These are phyloP conservation scores for Panicum virgatum DNA, from an alignment of 202 grass and related monocot species.

Conservation along the genomic window DNA sequence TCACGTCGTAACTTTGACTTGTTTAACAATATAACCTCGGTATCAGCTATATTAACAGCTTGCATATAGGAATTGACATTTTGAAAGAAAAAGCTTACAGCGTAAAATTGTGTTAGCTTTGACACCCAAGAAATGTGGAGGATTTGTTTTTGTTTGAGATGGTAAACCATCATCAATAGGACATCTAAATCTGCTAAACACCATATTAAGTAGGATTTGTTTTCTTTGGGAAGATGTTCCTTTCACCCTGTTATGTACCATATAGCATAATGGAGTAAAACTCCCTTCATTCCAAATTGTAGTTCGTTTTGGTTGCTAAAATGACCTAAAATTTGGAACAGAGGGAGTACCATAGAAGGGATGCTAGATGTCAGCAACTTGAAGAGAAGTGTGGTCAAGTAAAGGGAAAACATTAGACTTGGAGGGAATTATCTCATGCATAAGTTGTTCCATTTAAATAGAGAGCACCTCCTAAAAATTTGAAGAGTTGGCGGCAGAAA, in stretches of 20 bases:
- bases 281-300: no score
- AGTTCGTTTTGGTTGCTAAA: no score
- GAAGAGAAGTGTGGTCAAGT: neutral
- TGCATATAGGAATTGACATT: constrained; percentile 2
- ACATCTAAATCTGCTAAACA: neutral
- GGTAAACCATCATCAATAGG: neutral
- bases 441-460: neutral
- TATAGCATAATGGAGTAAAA: neutral
- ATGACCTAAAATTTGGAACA: no score
- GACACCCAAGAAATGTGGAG: neutral
- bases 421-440: neutral
- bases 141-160: constrained; percentile 11
- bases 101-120: constrained; percentile 19
- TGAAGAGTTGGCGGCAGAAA: neutral
- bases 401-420: neutral
- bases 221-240: neutral
- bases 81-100: constrained; percentile 28
- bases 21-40: constrained; percentile 15
- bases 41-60: constrained; percentile 17
- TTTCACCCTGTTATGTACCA: neutral
- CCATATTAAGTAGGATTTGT: no score
- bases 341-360: neutral
- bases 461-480: neutral
- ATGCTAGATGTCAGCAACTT: neutral
- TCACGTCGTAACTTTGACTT: constrained; percentile 9